Conservation (phyloP, 2,329 filamentous ascomycete species). For the Dactylellina haptotyla region DNA sequence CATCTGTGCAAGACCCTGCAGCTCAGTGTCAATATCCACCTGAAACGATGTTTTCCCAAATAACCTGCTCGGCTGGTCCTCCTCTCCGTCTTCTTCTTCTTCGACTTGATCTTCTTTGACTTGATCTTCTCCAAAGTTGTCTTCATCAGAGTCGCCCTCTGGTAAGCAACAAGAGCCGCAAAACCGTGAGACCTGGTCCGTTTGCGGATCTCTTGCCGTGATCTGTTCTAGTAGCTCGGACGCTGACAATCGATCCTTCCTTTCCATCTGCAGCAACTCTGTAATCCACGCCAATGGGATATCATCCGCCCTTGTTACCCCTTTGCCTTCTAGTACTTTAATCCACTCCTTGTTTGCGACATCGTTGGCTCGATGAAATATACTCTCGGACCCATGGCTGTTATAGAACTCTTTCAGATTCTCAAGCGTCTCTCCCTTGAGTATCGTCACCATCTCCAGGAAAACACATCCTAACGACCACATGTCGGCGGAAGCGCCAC, state of each 20-base stretch:
- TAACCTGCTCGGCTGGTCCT: constrained; percentile 1
- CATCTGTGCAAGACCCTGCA: constrained; percentile 7
- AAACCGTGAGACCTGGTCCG: constrained; percentile 9
- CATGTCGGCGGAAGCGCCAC: constrained; percentile 10
- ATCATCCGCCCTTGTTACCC: constrained; percentile 9
- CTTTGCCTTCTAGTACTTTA: constrained; percentile 1
- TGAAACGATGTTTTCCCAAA: constrained; percentile 1
- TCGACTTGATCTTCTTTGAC: neutral
- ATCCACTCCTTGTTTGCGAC: constrained; percentile 7
- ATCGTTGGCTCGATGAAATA: constrained; percentile 10
- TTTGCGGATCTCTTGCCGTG: constrained; percentile 12
- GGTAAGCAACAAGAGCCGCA: constrained; percentile 13
- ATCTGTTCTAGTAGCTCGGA: constrained; percentile 10
- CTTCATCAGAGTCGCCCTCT: constrained; percentile 10
- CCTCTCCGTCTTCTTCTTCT: constrained; percentile 3
- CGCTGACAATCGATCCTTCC: constrained; percentile 12
- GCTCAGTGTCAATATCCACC: constrained; percentile 9
- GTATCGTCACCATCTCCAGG: constrained; percentile 22
- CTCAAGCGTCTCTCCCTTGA: constrained; percentile 14
- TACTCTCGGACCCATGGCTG: constrained; percentile 8
- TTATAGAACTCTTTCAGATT: constrained; percentile 14
- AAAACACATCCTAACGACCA: constrained; percentile 15
- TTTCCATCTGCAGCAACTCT: constrained; percentile 12
- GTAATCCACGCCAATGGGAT: constrained; percentile 8
- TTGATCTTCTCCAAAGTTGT: constrained; percentile 5